Conservation (phyloP, 2,329 filamentous ascomycete genomes). For the Leptosphaerulina australis region DNA sequence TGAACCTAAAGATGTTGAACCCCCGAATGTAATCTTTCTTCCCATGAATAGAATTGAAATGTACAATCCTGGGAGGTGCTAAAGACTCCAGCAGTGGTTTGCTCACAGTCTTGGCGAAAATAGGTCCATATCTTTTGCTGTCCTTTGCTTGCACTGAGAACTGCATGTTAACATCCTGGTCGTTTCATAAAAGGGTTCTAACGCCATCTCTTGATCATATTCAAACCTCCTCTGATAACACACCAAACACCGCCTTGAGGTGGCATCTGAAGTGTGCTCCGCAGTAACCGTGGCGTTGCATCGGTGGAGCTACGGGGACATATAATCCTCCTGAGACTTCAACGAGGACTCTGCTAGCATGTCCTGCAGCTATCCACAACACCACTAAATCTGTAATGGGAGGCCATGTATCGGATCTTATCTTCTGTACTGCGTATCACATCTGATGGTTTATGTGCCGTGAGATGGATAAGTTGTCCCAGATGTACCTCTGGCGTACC, state of each 20-base stretch:
- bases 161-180: not conserved
- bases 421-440: not conserved
- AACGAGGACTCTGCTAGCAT: not conserved
- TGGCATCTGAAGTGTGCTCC: not conserved
- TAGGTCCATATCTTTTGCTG: not conserved
- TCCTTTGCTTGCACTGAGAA: conserved; percentile 1
- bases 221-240: not conserved
- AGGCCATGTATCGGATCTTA: too few relatives aligned
- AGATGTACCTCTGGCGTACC: not conserved
- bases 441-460: not conserved
- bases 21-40: too few relatives aligned
- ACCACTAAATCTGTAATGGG: not conserved
- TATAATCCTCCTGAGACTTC: not conserved
- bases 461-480: not conserved
- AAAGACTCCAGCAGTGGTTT: not conserved
- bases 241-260: not conserved
- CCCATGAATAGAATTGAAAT: too few relatives aligned
- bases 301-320: not conserved
- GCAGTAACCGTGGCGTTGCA: not conserved
- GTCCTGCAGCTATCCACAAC: not conserved
- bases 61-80: too few relatives aligned
- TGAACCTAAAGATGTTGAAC: not conserved
- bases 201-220: not conserved
- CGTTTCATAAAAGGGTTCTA: not conserved
- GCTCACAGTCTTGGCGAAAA: not conserved